Evolutionary conservation across 1,284 basidiomycete genomes (phyloP).

Genomic region (Trichosporon coremiiforme): DNA sequence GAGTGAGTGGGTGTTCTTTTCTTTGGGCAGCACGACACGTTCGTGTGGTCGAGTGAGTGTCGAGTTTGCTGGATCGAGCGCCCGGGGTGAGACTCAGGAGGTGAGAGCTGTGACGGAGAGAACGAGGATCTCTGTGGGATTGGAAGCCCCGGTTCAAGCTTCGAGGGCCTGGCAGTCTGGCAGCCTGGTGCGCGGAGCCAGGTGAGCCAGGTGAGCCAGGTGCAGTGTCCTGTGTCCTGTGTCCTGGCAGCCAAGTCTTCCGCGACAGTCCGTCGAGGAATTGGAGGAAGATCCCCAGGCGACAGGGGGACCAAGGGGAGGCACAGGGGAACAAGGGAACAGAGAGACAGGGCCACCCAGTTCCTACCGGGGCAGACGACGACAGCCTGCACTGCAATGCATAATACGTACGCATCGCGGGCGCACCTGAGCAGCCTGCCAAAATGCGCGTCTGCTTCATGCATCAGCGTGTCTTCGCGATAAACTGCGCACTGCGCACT

Average conservation of each 20-base stretch:
- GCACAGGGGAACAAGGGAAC: conserved; percentile 8
- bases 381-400: background rate
- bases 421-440: background rate
- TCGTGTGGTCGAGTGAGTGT: background rate
- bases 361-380: background rate
- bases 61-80: background rate
- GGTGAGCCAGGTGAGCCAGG: no score
- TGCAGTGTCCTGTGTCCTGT: no score
- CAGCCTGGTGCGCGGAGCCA: background rate
- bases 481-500: background rate
- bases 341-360: background rate
- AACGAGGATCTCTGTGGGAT: no score
- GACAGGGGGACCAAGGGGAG: background rate
- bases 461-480: background rate
- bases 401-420: background rate
- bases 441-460: background rate
- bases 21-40: background rate
- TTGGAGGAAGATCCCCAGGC: background rate
- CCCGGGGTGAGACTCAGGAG: background rate
- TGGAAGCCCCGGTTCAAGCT: no score
- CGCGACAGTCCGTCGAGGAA: background rate
- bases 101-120: no score
- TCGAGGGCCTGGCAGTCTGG: no score
- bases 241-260: background rate
- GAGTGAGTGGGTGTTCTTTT: background rate